A percentile compares a stretch with the other conserved stretches of the same genome.
These are phyloP conservation scores for Saccharum officinarum DNA, from an alignment of 176 grass and related monocot genomes.

Conservation along the genomic window DNA sequence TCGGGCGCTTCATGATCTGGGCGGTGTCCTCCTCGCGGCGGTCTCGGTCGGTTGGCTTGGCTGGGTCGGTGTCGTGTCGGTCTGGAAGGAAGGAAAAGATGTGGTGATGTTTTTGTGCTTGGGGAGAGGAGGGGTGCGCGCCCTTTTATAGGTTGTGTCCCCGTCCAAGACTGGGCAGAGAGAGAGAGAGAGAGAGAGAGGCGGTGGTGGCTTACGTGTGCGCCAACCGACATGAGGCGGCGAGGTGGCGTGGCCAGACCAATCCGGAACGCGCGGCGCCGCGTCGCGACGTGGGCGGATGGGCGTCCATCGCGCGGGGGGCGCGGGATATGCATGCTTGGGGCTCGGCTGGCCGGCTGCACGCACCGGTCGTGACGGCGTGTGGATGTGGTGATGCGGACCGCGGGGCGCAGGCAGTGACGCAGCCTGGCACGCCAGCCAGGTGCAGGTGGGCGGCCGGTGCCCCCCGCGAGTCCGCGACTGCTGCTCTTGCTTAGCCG, in stretches of 20 bases:
- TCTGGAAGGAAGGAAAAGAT: background rate
- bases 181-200: no score
- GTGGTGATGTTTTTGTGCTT: background rate
- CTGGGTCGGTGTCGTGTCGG: background rate
- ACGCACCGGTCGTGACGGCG: no score
- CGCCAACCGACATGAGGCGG: background rate
- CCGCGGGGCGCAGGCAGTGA: background rate
- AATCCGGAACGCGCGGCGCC: constrained; percentile 29
- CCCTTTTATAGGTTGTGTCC: constrained; percentile 24
- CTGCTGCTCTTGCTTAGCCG: constrained; percentile 22
- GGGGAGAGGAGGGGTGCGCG: background rate
- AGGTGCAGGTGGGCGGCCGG: background rate
- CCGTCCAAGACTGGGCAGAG: background rate
- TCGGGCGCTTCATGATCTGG: constrained; percentile 14
- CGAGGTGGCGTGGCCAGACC: background rate
- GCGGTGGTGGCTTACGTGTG: constrained; percentile 32
- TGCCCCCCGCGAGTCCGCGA: background rate
- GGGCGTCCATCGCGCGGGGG: background rate
- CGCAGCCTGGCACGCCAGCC: background rate
- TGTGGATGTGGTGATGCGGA: no score
- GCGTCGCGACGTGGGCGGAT: constrained; percentile 34
- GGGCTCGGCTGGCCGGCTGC: no score
- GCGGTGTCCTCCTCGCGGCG: no score
- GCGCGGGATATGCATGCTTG: no score
- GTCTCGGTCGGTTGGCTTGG: no score